A percentile compares a stretch with the other conserved stretches of the same genome.
Conservation (phyloP, 2,329 filamentous ascomycete genomes). For the Bipolaris bicolor region DNA sequence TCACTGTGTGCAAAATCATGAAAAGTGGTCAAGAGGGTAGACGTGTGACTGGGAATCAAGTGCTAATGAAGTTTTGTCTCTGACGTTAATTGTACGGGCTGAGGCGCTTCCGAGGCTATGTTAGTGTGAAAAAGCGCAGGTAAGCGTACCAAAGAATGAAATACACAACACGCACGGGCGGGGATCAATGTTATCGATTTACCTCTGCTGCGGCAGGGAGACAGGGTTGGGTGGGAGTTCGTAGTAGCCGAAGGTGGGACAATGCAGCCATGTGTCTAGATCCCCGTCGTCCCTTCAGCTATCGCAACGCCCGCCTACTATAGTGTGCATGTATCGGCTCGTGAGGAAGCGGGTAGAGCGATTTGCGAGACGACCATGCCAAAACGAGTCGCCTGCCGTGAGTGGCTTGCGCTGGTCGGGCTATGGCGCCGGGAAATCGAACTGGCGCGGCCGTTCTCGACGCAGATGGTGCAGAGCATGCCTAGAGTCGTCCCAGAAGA, state of each 20-base stretch:
- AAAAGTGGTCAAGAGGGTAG: constrained; percentile 15
- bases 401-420: constrained; percentile 33
- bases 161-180: constrained; percentile 20
- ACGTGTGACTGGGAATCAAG: constrained; percentile 25
- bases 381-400: constrained; percentile 10
- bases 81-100: constrained; percentile 21
- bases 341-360: constrained; percentile 25
- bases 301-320: constrained; percentile 20
- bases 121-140: constrained; percentile 26
- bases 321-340: constrained; percentile 31
- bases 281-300: constrained; percentile 28
- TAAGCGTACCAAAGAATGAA: constrained; percentile 23
- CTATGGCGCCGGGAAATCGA: constrained; percentile 24
- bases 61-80: constrained; percentile 23
- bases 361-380: constrained; percentile 23
- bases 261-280: constrained; percentile 8
- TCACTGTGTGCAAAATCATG: background rate
- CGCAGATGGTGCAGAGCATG: constrained; percentile 12
- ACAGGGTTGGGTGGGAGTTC: constrained; percentile 14
- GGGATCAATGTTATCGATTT: constrained; percentile 25
- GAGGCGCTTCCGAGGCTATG: constrained; percentile 24
- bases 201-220: constrained; percentile 26
- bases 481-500: constrained; percentile 6
- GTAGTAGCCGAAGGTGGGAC: constrained; percentile 27
- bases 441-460: constrained; percentile 17